These are phyloP conservation scores for Cryptococcus wingfieldii DNA, from an alignment of 1,284 basidiomycete genomes.

Conservation along the genomic window DNA sequence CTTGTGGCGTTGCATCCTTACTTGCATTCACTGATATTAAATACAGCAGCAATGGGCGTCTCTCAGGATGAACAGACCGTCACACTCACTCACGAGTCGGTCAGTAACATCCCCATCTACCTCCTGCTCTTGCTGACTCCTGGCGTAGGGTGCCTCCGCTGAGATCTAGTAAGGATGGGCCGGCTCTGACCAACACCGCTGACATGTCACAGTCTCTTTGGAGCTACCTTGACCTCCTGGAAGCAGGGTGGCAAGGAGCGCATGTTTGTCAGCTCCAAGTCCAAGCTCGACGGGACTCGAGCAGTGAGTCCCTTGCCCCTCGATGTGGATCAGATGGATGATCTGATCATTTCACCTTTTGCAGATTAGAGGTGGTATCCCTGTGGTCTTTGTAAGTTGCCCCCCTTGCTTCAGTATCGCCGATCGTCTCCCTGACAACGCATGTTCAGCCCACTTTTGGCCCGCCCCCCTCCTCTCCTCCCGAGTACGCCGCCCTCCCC, in stretches of 20 bases:
- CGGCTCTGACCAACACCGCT: constrained; percentile 1
- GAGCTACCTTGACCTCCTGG: constrained; percentile 62
- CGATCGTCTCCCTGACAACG: background rate
- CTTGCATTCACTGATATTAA: background rate
- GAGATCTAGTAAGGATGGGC: constrained; percentile 54
- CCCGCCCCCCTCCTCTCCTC: constrained; percentile 54
- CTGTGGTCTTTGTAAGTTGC: constrained; percentile 35
- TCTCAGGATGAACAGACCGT: constrained; percentile 40
- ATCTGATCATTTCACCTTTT: background rate
- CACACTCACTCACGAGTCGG: constrained; percentile 36
- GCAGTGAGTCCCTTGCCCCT: constrained; percentile 43
- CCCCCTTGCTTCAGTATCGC: background rate
- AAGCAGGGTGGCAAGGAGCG: constrained; percentile 57
- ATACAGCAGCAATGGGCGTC: constrained; percentile 37
- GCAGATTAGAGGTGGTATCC: constrained; percentile 44
- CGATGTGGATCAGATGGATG: constrained; percentile 1
- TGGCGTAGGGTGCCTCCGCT: constrained; percentile 61
- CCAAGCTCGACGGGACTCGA: constrained; percentile 66
- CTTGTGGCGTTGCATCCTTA: background rate
- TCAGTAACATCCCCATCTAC: constrained; percentile 13
- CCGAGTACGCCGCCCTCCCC: constrained; percentile 60
- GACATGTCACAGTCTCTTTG: constrained; percentile 56
- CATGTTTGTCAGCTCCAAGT: constrained; percentile 76
- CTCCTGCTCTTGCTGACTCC: background rate
- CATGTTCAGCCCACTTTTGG: constrained; percentile 67